phyloP scores from a whole-genome alignment of 345 rosid genomes.

The Lagerstroemia speciosa region DNA sequence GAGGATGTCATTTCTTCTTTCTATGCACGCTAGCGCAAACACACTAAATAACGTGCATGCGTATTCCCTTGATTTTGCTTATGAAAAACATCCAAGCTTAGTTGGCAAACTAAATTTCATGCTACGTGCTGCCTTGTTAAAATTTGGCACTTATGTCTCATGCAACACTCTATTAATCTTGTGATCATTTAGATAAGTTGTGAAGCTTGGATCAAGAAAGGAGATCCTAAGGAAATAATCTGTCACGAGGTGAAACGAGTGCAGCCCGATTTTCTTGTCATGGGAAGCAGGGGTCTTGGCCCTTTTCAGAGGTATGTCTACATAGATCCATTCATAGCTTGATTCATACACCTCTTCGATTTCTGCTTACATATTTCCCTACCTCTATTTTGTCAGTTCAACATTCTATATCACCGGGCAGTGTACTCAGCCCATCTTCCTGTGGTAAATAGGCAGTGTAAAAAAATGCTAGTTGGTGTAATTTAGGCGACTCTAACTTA shows the following conservation, averaged over 20 bases:
- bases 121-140: not conserved
- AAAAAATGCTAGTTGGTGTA: not conserved
- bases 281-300: conserved; percentile 90
- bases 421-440: not conserved
- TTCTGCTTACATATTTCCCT: not conserved
- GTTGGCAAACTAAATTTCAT: not conserved
- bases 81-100: not conserved
- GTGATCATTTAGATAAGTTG: conserved; percentile 51
- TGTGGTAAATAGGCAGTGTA: not conserved
- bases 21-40: not conserved
- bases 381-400: not conserved
- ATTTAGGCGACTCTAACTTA: not conserved
- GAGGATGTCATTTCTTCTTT: conserved; percentile 1
- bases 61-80: not conserved
- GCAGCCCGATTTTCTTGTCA: conserved; percentile 73
- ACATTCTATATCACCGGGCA: not conserved
- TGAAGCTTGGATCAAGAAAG: conserved; percentile 85
- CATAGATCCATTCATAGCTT: not conserved
- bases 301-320: conserved; percentile 74
- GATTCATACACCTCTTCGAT: not conserved
- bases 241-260: conserved; percentile 82
- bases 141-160: not conserved
- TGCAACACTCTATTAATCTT: not conserved
- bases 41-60: not conserved
- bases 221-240: conserved; percentile 81